Evolutionary conservation across 768 basidiomycete genomes (phyloP).

Genomic region (Candolleomyces aberdarensis): DNA sequence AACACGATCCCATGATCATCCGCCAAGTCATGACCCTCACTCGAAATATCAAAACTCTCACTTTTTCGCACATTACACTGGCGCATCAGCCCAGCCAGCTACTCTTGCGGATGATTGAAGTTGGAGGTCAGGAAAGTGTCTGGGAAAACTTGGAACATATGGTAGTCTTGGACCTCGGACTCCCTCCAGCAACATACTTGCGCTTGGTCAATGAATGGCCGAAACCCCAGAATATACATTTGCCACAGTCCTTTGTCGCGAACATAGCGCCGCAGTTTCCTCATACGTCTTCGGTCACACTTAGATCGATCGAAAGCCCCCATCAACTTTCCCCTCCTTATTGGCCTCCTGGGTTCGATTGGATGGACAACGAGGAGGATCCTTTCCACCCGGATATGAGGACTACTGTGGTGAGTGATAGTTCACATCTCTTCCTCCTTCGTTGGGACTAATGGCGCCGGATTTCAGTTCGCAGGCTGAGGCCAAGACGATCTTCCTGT

Average conservation of each 20-base stretch:
- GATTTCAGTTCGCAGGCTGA: too few species aligned
- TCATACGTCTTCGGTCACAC: background rate
- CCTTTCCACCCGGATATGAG: background rate
- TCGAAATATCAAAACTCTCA: background rate
- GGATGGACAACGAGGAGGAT: constrained; percentile 1
- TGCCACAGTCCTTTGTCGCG: too few species aligned
- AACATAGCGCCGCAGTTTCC: background rate
- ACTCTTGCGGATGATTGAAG: background rate
- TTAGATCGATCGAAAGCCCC: background rate
- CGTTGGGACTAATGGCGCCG: too few species aligned
- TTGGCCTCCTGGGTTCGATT: background rate
- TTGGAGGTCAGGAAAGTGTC: background rate
- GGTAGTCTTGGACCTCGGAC: too few species aligned
- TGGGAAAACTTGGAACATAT: background rate
- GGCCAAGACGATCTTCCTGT: too few species aligned
- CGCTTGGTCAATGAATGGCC: too few species aligned
- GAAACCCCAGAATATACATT: too few species aligned
- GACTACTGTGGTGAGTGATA: too few species aligned
- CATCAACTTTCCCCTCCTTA: background rate
- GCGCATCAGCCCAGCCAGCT: background rate
- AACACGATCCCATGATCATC: background rate
- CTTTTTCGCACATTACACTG: background rate
- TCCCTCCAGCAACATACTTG: too few species aligned
- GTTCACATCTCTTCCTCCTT: too few species aligned
- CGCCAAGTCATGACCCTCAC: background rate